Percentiles rank a stretch among this genome's conserved stretches.
phyloP scores from a whole-genome alignment of 768 basidiomycete genomes.

The Leccinellum albellum region DNA sequence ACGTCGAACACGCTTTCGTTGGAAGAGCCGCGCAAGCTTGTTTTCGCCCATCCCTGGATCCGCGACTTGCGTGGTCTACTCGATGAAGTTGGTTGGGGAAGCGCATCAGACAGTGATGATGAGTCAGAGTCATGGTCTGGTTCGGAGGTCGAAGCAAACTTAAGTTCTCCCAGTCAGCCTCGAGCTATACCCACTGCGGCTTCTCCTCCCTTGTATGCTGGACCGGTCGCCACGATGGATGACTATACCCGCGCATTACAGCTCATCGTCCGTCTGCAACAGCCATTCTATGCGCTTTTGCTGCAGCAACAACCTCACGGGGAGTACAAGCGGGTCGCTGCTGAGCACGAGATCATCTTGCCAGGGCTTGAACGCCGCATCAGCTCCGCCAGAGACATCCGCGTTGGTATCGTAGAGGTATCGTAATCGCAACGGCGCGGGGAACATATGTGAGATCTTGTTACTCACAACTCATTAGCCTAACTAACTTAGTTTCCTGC shows the following conservation, averaged over 20 bases:
- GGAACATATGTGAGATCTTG: no score
- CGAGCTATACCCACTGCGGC: no score
- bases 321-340: neutral
- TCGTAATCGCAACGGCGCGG: neutral
- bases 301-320: neutral
- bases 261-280: conserved; percentile 3
- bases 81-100: neutral
- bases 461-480: no score
- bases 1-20: neutral
- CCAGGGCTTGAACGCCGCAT: neutral
- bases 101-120: neutral
- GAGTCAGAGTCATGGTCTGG: neutral
- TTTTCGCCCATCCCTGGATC: conserved; percentile 13
- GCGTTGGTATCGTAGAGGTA: neutral
- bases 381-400: neutral
- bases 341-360: neutral
- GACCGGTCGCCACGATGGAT: neutral
- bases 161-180: neutral
- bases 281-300: conserved; percentile 7
- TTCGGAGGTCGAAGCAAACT: neutral
- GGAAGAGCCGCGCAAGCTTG: neutral
- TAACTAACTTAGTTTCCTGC: no score
- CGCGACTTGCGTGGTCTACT: conserved; percentile 1
- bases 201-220: neutral
- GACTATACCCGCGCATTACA: conserved; percentile 2